Evolutionary conservation across 768 basidiomycete species (phyloP).

Genomic region (Naganishia vaughanmartiniae): DNA sequence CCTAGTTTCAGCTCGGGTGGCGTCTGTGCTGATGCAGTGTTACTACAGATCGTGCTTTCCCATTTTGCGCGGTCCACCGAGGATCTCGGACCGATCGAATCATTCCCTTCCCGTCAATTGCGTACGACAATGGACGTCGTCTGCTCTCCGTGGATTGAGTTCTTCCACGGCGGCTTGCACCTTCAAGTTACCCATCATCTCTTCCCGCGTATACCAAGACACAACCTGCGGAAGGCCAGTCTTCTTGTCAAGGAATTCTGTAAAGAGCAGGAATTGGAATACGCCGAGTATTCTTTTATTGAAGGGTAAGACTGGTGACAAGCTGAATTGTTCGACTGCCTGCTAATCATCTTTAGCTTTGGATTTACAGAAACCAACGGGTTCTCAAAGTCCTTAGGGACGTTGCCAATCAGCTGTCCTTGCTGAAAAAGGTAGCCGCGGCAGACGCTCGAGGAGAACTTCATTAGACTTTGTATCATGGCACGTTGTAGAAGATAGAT

Average conservation of each 20-base stretch:
- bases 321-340: too few relatives aligned
- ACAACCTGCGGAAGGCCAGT: conserved; percentile 82
- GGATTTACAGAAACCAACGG: conserved; percentile 60
- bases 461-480: conserved; percentile 11
- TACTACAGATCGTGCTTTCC: conserved; percentile 77
- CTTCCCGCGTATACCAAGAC: conserved; percentile 90
- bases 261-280: conserved; percentile 68
- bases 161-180: conserved; percentile 94
- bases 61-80: conserved; percentile 94
- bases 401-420: conserved; percentile 82
- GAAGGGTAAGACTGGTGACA: conserved; percentile 56
- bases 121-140: conserved; percentile 97
- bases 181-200: conserved; percentile 96
- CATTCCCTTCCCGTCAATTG: conserved; percentile 87
- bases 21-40: background rate
- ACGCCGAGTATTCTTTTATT: conserved; percentile 87
- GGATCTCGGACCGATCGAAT: conserved; percentile 85
- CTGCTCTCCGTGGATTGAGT: conserved; percentile 76
- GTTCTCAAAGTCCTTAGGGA: conserved; percentile 75
- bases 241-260: conserved; percentile 82
- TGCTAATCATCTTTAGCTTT: background rate
- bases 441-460: conserved; percentile 57
- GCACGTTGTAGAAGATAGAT: conserved; percentile 1
- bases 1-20: background rate
- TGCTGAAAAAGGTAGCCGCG: conserved; percentile 77